phyloP scores from a whole-genome alignment of 2,329 filamentous ascomycete genomes.

The Phyllosticta paracitricarpa region DNA sequence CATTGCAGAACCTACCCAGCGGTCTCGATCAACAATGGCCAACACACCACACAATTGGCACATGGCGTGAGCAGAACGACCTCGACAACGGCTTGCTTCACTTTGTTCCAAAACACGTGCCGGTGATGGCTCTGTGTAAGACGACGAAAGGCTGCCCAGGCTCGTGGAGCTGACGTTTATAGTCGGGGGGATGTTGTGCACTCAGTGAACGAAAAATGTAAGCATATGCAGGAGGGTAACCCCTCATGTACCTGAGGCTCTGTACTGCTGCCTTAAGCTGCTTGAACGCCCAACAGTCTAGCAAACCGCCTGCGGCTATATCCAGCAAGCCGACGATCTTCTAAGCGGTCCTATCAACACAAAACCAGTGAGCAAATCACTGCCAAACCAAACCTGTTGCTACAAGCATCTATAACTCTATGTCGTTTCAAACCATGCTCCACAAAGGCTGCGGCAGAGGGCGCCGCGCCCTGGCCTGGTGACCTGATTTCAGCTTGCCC shows the following conservation, averaged over 20 bases:
- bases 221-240: too few species aligned
- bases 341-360: not conserved
- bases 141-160: not conserved
- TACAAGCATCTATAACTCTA: not conserved
- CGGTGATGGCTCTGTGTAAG: not conserved
- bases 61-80: not conserved
- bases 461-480: constrained; percentile 11
- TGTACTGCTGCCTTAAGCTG: not conserved
- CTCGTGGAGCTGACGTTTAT: not conserved
- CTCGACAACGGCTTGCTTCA: not conserved
- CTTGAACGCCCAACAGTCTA: not conserved
- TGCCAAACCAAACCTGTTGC: not conserved
- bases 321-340: not conserved
- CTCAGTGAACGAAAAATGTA: not conserved
- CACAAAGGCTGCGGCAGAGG: constrained; percentile 27
- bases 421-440: constrained; percentile 21
- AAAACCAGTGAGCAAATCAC: not conserved
- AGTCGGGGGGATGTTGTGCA: not conserved
- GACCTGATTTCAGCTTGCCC: constrained; percentile 20
- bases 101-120: not conserved
- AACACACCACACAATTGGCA: constrained; percentile 7
- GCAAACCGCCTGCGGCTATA: not conserved
- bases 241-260: not conserved
- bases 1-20: constrained; percentile 5
- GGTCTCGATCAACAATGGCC: constrained; percentile 1